Conservation (phyloP, 169 alveolate genomes). For the Sarcocystis neurona region DNA sequence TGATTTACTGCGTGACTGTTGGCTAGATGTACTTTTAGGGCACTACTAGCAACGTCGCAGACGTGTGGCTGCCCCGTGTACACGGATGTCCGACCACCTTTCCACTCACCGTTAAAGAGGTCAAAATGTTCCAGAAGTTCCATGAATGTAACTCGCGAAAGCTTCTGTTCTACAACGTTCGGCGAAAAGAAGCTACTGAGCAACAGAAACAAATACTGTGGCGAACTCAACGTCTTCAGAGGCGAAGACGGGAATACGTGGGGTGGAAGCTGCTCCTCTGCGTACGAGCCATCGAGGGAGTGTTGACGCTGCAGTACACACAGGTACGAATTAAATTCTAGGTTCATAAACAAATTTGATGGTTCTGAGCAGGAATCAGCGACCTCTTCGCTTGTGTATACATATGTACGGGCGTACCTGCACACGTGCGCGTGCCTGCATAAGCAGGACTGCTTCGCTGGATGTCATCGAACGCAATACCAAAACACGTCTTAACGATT, state of each 20-base stretch:
- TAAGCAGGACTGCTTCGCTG: no score
- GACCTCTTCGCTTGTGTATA: no score
- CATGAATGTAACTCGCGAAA: constrained; percentile 43
- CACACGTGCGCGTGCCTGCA: no score
- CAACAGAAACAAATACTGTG: background rate
- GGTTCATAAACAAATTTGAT: background rate
- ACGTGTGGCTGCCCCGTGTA: background rate
- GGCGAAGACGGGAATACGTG: background rate
- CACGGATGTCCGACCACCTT: background rate
- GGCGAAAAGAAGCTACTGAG: constrained; percentile 13
- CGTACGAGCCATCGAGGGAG: background rate
- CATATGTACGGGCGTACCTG: no score
- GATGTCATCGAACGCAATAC: no score
- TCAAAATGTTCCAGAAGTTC: constrained; percentile 65
- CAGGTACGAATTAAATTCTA: background rate
- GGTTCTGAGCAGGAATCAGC: no score
- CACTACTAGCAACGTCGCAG: background rate
- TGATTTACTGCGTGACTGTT: background rate
- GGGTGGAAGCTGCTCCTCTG: constrained; percentile 12
- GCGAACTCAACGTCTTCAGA: background rate
- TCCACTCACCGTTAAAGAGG: constrained; percentile 38
- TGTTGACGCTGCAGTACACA: constrained; percentile 14
- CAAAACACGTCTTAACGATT: no score
- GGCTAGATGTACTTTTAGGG: background rate
- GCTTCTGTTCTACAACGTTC: constrained; percentile 30